Percentiles rank a stretch among this genome's conserved stretches.
Evolutionary conservation across 1,139 yeast genomes (phyloP).

Genomic region (Trichomonascaceae sp.): DNA sequence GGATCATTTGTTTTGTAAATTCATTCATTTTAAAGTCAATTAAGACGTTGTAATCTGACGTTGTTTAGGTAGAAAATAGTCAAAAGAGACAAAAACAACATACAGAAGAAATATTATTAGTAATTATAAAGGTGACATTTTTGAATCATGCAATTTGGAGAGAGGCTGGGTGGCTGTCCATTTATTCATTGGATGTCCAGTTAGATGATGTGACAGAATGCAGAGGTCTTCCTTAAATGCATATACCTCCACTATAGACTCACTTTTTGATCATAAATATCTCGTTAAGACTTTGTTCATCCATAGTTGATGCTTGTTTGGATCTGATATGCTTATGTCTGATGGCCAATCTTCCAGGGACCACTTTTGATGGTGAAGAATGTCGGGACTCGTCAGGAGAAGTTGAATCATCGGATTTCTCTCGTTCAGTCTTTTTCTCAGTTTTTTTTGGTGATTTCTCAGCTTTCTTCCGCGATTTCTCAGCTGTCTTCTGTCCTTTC

Average conservation of each 20-base stretch:
- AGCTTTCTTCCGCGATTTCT: conserved; percentile 23
- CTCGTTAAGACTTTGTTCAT: conserved; percentile 80
- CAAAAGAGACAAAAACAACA: neutral
- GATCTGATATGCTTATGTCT: conserved; percentile 84
- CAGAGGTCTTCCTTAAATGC: no score
- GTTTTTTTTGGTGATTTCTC: conserved; percentile 17
- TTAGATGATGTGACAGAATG: no score
- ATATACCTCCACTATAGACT: no score
- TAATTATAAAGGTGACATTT: neutral
- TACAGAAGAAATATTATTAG: neutral
- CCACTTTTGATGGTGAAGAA: conserved; percentile 31
- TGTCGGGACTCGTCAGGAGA: conserved; percentile 27
- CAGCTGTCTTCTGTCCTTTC: conserved; percentile 13
- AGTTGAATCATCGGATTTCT: conserved; percentile 10
- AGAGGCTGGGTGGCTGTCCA: no score
- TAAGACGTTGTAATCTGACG: neutral
- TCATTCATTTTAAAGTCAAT: neutral
- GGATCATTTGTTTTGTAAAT: conserved; percentile 6
- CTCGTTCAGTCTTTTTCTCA: neutral
- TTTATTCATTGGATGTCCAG: no score
- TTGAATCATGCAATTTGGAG: no score
- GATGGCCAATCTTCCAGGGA: conserved; percentile 35
- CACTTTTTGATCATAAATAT: conserved; percentile 64
- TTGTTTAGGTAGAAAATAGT: neutral
- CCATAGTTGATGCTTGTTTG: conserved; percentile 87